Conservation (phyloP, 78 protist genomes). For the Isochrysis galbana region DNA sequence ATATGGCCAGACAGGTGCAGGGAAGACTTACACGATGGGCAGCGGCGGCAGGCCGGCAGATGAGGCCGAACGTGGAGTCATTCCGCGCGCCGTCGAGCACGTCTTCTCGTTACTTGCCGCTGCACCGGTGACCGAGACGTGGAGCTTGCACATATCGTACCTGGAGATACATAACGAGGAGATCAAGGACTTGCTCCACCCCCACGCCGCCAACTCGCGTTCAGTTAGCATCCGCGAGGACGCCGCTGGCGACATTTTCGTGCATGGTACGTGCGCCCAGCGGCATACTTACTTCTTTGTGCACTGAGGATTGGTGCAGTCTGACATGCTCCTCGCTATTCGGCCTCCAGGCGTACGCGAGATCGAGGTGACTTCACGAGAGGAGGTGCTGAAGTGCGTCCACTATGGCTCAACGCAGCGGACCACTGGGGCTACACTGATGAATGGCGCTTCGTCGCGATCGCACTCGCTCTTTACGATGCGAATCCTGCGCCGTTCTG, state of each 20-base stretch:
- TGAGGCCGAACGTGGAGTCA: too few species aligned
- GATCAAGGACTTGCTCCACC: slow-evolving; percentile 35
- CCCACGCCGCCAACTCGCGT: background rate
- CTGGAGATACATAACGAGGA: slow-evolving; percentile 45
- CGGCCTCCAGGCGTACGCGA: background rate
- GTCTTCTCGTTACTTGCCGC: background rate
- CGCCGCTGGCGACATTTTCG: background rate
- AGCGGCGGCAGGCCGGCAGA: too few species aligned
- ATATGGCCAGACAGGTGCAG: background rate
- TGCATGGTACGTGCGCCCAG: background rate
- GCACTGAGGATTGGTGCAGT: too few species aligned
- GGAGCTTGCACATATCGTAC: background rate
- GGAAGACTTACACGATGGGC: slow-evolving; percentile 22
- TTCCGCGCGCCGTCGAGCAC: slow-evolving; percentile 13
- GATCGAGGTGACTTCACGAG: background rate
- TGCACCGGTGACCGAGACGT: background rate
- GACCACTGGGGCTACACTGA: slow-evolving; percentile 24
- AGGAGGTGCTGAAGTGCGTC: background rate
- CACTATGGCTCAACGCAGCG: background rate
- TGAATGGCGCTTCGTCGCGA: slow-evolving; percentile 22
- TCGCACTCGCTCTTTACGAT: slow-evolving; percentile 39
- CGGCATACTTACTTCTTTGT: too few species aligned
- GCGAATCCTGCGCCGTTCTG: background rate
- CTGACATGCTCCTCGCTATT: too few species aligned
- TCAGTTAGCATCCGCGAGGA: slow-evolving; percentile 24